Base-by-base conservation (phyloP, 768 basidiomycete genomes). In the Lactarius vividus region DNA sequence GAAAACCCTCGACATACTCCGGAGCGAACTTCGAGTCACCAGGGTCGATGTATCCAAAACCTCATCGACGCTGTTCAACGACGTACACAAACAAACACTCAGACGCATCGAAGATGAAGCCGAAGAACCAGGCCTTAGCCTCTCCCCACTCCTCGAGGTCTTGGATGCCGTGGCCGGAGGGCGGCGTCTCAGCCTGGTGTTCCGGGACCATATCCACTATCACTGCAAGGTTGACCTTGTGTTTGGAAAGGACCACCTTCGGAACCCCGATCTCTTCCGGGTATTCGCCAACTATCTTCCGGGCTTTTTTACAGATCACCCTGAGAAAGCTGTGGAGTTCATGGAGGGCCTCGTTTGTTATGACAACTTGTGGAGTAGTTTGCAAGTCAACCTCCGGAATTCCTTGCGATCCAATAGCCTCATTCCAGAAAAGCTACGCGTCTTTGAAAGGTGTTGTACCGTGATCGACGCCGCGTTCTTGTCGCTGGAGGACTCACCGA, bases 221-320 rank as follows among this genome's bases (percentile, higher is more conserved):
- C 28, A 33, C 39, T 35, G 16, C 56, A 26, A 40, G 39, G 23
- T 46, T 4, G 56, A 62, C 16, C 13, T 53, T 3, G 49, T 66
- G 8, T 66, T 62, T 8, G 56, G 56, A 11, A 61, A 57, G 29
- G 65, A 57, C 4, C 56, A 66, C 8, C 53, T 66, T n/a, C 39
- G 56, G 23, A 57, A 66, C 5, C 7, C 55, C 18, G 46, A 62
- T 15, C 46, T 66, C 20, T 26, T 66, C 10, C 16, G 29, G 3
- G 60, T 49, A 2, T 66, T 66, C 11, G 55, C 65, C 4, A 40
- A 13, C 5, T 66, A 56, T 28, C 61, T 66, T 15, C 60, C 65
- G 0, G 39, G 16, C 0, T 66, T 52, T 26, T 18, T 66, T 6
- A 11, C 56, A 11, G n/a, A 35, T 1, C 0, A 56, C 6, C 23